phyloP scores from a whole-genome alignment of 345 rosid species.

The Geranium rotundifolium region DNA sequence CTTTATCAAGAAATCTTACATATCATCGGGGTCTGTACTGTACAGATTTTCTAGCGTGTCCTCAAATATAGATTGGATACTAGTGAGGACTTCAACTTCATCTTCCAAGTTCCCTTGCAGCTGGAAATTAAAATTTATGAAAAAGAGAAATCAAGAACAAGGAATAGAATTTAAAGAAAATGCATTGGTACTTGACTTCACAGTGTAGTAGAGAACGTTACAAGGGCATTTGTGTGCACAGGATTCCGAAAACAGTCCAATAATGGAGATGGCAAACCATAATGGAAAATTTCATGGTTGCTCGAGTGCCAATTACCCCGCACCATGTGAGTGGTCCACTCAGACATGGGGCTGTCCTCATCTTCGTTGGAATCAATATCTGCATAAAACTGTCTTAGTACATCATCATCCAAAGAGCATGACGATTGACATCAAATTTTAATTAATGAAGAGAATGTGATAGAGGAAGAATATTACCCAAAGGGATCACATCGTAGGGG shows the following conservation, averaged over 20 bases:
- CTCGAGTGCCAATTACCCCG: constrained; percentile 86
- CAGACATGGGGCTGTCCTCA: constrained; percentile 23
- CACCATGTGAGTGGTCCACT: constrained; percentile 71
- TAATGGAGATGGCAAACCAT: constrained; percentile 73
- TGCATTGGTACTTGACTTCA: too few relatives aligned
- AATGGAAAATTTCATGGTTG: constrained; percentile 52
- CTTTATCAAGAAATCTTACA: constrained; percentile 22
- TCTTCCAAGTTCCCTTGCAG: constrained; percentile 35
- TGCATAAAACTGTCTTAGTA: constrained; percentile 18
- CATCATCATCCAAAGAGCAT: background rate
- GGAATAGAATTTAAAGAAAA: background rate
- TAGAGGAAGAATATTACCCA: constrained; percentile 35
- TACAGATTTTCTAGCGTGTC: constrained; percentile 60
- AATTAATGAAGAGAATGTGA: background rate
- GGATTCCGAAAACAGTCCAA: constrained; percentile 40
- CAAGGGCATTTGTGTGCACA: too few relatives aligned
- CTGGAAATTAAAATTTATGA: constrained; percentile 18
- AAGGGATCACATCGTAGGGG: constrained; percentile 67
- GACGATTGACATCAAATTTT: too few relatives aligned
- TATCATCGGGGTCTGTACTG: constrained; percentile 25
- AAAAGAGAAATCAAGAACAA: constrained; percentile 2
- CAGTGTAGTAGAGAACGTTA: too few relatives aligned
- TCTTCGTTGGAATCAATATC: constrained; percentile 51
- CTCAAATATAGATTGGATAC: constrained; percentile 41
- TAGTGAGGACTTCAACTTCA: constrained; percentile 56